Evolutionary conservation across 345 rosid species (phyloP), one percentile per base, ranked within the genome.

Genomic region (Jatropha curcas): DNA sequence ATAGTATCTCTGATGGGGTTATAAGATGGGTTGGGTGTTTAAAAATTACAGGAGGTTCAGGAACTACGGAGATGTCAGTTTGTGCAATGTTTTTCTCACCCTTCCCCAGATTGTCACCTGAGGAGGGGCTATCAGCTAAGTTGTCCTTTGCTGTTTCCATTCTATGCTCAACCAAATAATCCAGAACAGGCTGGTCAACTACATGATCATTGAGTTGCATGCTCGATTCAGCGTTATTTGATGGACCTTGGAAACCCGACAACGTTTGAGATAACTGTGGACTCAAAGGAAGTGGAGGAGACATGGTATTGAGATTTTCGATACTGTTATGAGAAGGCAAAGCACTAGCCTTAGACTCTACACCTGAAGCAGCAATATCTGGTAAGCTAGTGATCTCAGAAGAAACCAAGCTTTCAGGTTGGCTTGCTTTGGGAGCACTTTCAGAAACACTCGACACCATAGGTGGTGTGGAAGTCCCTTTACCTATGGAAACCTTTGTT

Each of bases 331-430:
- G 76, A n/a, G 83, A 75, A 30, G 82, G 67, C 68, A 79, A 72
- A 71, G 77, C 25, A 60, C 57, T 74, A 70, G 74, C 30, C 80
- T 82, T 84, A 31, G 58, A 66, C 61, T 87, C 87, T 13, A 69
- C 43, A 51, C 70, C 67, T 28, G 83, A 71, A 69, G 74, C 34
- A 68, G 63, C 14, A 25, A 75, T 65, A 60, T 82, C 85, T 4
- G 77, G 73, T 24, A 80, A 72, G 67, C 53, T 63, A 73, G 76
- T 37, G 53, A 77, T 80, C 60, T 83, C 88, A 4, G 85, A 67
- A 61, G 82, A 82, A 76, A 84, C 68, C 60, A 83, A 51, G 34
- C 65, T 76, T 81, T 77, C 84, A 30, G 85, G 76, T 68, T 48
- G 67, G 65, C 77, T 80, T 11, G 73, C 68, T 43, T 51, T 56